Conservation (phyloP, 345 rosid genomes). For the Eutrema yunnanense region DNA sequence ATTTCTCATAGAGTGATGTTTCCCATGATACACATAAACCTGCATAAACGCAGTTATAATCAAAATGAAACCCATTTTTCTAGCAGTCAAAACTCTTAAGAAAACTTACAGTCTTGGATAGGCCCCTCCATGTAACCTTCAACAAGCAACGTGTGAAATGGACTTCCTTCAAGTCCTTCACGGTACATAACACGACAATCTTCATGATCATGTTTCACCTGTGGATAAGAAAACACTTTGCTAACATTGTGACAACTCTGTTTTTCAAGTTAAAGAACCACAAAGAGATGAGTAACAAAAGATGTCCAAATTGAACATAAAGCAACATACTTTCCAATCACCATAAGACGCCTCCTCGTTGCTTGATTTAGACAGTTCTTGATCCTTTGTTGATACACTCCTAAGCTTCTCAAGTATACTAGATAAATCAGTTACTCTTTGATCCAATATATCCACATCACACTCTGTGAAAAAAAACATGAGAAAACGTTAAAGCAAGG, state of each 20-base stretch:
- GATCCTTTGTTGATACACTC: constrained; percentile 56
- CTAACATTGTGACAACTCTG: not conserved
- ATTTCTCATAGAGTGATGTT: constrained; percentile 61
- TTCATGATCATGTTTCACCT: constrained; percentile 77
- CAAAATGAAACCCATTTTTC: not conserved
- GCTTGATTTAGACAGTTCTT: constrained; percentile 30
- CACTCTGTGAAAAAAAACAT: constrained; percentile 35
- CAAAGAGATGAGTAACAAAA: not conserved
- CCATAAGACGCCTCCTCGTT: constrained; percentile 43
- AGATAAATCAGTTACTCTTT: constrained; percentile 51
- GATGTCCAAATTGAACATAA: not conserved
- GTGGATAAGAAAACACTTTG: constrained; percentile 11
- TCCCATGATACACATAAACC: constrained; percentile 93
- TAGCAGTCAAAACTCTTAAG: not conserved
- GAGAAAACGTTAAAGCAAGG: not conserved
- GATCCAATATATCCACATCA: constrained; percentile 45
- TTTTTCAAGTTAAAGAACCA: not conserved
- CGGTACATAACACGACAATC: constrained; percentile 91
- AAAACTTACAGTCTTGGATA: constrained; percentile 72
- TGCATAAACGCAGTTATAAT: constrained; percentile 27
- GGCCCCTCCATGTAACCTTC: constrained; percentile 94
- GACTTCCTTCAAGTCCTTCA: constrained; percentile 81
- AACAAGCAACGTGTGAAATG: constrained; percentile 75
- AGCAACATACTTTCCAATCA: constrained; percentile 76
- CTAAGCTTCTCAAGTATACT: constrained; percentile 78